phyloP scores from a whole-genome alignment of 495 filamentous ascomycete species.

The Xylaria palmicola region DNA sequence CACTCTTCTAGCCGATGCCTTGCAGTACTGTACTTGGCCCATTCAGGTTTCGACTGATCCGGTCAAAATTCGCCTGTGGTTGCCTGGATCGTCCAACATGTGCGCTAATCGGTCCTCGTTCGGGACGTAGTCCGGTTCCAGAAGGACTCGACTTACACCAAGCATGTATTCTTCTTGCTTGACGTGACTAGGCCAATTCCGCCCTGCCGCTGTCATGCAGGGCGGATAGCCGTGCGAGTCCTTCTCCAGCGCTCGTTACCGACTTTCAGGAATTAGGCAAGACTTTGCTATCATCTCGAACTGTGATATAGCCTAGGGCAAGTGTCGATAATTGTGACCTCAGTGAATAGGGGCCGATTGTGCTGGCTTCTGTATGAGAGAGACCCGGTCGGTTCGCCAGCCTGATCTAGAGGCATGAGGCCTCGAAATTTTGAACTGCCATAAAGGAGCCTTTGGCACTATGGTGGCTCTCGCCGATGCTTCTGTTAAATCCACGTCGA shows the following conservation, averaged over 20 bases:
- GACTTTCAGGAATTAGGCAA: neutral
- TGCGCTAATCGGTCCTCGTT: neutral
- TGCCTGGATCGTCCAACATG: neutral
- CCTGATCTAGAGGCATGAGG: neutral
- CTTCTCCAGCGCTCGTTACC: neutral
- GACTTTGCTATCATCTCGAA: neutral
- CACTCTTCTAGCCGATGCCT: neutral
- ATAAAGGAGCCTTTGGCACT: slow-evolving; percentile 1
- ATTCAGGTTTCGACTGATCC: neutral
- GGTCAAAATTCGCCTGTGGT: neutral
- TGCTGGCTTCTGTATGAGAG: neutral
- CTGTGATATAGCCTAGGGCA: neutral
- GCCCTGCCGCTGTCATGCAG: neutral
- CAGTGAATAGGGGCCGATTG: neutral
- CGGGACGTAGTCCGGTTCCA: neutral
- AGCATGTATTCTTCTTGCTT: neutral
- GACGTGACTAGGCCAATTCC: neutral
- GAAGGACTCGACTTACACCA: neutral
- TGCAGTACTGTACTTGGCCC: neutral
- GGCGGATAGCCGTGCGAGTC: neutral
- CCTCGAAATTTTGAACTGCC: neutral
- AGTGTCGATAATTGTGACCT: neutral
- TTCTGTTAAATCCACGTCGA: neutral
- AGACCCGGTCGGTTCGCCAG: neutral
- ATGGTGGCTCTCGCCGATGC: neutral